phyloP scores from a whole-genome alignment of 2,329 filamentous ascomycete genomes.

The Lasiodiplodia theobromae region DNA sequence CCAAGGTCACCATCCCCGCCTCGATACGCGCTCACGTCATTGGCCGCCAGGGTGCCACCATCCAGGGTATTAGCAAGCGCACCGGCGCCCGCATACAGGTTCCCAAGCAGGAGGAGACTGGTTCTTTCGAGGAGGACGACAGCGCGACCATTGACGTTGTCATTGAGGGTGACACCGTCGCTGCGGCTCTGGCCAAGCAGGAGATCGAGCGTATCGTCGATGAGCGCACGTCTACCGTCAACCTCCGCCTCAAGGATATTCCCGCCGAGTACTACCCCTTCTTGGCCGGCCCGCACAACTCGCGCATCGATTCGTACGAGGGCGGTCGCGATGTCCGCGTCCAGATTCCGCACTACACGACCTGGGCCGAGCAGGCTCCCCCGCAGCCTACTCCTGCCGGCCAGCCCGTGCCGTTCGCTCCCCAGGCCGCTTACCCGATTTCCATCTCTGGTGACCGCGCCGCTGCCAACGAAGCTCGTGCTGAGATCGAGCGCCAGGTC shows the following conservation, averaged over 20 bases:
- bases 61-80: constrained; percentile 87
- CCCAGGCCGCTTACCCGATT: constrained; percentile 79
- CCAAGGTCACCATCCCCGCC: constrained; percentile 80
- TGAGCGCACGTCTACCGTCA: constrained; percentile 83
- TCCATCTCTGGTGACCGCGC: constrained; percentile 84
- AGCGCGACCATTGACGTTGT: constrained; percentile 79
- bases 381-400: constrained; percentile 68
- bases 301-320: constrained; percentile 72
- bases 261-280: constrained; percentile 96
- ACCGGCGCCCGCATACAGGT: constrained; percentile 91
- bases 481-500: constrained; percentile 80
- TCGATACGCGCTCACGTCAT: constrained; percentile 90
- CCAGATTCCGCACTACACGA: constrained; percentile 81
- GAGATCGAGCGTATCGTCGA: constrained; percentile 88
- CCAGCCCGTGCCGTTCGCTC: constrained; percentile 72
- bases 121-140: constrained; percentile 77
- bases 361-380: constrained; percentile 72
- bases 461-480: constrained; percentile 79
- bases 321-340: constrained; percentile 78
- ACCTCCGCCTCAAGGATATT: constrained; percentile 80
- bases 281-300: constrained; percentile 80
- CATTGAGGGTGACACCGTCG: constrained; percentile 90
- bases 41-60: constrained; percentile 86
- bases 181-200: constrained; percentile 81
- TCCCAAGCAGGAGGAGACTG: constrained; percentile 76